Evolutionary conservation across 2,329 filamentous ascomycete genomes (phyloP).

Genomic region (Microcyclosporella mali): DNA sequence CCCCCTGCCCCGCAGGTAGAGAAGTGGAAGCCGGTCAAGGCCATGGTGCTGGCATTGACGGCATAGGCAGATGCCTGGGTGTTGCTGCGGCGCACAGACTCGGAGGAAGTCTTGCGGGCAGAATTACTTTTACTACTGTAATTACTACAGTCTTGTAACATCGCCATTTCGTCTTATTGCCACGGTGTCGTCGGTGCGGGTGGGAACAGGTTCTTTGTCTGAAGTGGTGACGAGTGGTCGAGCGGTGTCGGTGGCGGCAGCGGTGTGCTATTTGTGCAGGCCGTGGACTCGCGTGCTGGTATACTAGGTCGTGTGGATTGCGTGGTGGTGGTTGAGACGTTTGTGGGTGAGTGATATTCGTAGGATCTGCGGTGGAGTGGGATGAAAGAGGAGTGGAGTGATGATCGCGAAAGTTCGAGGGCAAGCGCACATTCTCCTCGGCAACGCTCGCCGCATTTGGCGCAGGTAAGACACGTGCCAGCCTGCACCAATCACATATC

Average conservation of each 20-base stretch:
- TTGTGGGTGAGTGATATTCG: conserved; percentile 1
- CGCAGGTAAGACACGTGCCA: too few relatives aligned
- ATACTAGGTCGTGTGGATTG: background rate
- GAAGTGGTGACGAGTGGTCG: conserved; percentile 1
- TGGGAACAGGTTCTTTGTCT: conserved; percentile 1
- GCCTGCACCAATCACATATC: too few relatives aligned
- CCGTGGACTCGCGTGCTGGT: background rate
- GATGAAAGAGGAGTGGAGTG: background rate
- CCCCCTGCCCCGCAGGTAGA: conserved; percentile 79
- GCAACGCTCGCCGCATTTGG: too few relatives aligned
- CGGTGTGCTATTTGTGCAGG: conserved; percentile 1
- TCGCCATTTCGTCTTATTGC: conserved; percentile 57
- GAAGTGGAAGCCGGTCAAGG: conserved; percentile 83
- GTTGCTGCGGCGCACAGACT: conserved; percentile 63
- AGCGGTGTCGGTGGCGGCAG: conserved; percentile 5
- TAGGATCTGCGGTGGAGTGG: background rate
- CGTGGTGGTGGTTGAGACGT: too few relatives aligned
- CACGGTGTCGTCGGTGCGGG: conserved; percentile 36
- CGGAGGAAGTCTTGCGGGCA: conserved; percentile 41
- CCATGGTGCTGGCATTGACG: conserved; percentile 62
- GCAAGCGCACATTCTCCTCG: too few relatives aligned
- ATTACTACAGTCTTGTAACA: conserved; percentile 61
- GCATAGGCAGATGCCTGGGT: conserved; percentile 89
- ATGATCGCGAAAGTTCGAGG: too few relatives aligned
- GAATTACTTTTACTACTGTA: conserved; percentile 62